These are phyloP conservation scores for Erythrobasidium hasegawianum DNA, from an alignment of 1,284 basidiomycete genomes.

Conservation along the genomic window DNA sequence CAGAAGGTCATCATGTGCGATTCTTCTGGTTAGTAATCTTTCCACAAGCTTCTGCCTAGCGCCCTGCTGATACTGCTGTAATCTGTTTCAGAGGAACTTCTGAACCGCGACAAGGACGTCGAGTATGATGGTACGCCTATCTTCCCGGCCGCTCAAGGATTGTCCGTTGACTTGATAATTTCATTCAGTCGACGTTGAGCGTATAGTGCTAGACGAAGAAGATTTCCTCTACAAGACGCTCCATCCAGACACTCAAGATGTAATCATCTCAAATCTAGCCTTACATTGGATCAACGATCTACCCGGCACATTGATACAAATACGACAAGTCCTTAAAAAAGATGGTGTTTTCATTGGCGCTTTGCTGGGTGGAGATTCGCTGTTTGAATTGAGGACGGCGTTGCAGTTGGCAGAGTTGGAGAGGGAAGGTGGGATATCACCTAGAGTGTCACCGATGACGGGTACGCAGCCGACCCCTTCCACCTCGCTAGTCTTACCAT, in stretches of 20 bases:
- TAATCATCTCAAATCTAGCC: constrained; percentile 82
- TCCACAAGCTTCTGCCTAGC: neutral
- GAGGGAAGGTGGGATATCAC: constrained; percentile 90
- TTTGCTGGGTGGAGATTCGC: constrained; percentile 90
- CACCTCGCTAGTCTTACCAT: no score
- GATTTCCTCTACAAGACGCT: constrained; percentile 57
- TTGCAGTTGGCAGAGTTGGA: constrained; percentile 93
- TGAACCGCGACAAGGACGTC: constrained; percentile 67
- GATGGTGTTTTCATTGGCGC: constrained; percentile 94
- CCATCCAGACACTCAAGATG: constrained; percentile 74
- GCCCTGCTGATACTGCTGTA: neutral
- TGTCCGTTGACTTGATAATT: neutral
- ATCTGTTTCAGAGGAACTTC: constrained; percentile 55
- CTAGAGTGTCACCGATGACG: constrained; percentile 95
- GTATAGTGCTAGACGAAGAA: constrained; percentile 75
- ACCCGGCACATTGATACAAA: constrained; percentile 86
- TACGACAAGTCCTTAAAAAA: constrained; percentile 76
- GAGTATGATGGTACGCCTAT: constrained; percentile 65
- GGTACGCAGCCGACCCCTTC: constrained; percentile 54
- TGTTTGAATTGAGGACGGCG: constrained; percentile 87
- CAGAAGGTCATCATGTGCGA: constrained; percentile 82
- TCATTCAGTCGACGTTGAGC: constrained; percentile 62
- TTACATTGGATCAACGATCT: constrained; percentile 99
- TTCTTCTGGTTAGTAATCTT: constrained; percentile 66
- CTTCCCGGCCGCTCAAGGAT: neutral